Evolutionary conservation across 2,329 filamentous ascomycete species (phyloP).

Genomic region (Cladophialophora bantiana): DNA sequence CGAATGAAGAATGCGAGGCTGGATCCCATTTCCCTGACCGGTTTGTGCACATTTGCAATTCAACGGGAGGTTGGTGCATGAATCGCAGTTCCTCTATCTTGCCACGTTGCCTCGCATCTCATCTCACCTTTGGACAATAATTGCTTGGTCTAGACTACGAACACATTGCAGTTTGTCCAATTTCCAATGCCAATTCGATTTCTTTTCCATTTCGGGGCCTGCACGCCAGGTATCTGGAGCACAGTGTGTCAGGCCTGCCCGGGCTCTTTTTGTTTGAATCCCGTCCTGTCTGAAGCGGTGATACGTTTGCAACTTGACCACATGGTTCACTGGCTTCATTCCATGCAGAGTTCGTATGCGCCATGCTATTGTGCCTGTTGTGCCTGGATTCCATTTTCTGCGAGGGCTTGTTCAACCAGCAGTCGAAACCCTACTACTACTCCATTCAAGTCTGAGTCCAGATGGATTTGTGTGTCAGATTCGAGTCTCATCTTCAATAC

Average conservation of each 20-base stretch:
- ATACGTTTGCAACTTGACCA: too few species aligned
- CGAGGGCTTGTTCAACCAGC: neutral
- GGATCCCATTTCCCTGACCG: neutral
- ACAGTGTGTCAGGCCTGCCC: too few species aligned
- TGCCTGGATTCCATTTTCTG: neutral
- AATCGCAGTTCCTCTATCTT: neutral
- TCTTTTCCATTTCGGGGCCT: too few species aligned
- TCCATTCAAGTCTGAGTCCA: neutral
- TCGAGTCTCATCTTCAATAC: neutral
- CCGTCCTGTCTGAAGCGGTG: too few species aligned
- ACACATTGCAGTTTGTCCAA: neutral
- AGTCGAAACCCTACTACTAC: too few species aligned
- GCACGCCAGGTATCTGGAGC: too few species aligned
- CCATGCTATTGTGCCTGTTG: too few species aligned
- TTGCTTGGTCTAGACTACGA: neutral
- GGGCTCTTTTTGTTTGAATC: too few species aligned
- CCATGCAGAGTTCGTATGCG: too few species aligned
- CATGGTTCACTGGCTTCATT: too few species aligned
- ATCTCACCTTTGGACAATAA: neutral
- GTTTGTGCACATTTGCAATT: neutral
- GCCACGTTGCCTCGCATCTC: neutral
- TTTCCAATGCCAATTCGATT: too few species aligned
- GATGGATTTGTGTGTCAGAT: neutral
- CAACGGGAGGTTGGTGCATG: neutral
- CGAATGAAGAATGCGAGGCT: neutral